Evolutionary conservation across 2,329 filamentous ascomycete genomes (phyloP), one percentile per base, ranked within the genome.

Genomic region (Colletotrichum cereale): DNA sequence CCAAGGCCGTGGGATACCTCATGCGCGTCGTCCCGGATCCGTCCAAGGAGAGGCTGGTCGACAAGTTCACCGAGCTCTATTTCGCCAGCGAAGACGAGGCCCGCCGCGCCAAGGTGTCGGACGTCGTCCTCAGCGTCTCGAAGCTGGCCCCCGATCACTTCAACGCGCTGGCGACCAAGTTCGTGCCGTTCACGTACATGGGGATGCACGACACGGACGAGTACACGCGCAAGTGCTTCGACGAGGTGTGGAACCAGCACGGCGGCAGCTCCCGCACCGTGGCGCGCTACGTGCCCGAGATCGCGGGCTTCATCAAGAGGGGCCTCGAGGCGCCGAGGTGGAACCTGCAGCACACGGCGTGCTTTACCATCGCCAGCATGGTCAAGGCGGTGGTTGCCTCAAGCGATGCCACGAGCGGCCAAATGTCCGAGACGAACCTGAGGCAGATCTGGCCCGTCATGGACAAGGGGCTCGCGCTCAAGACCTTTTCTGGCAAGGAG

Each of bases 401-500:
- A 26, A 86, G 88, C 62, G 86, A 88, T 14, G 82, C 84, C 62
- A 84, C 86, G 6, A 89, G 69, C 5, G 89, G 69, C 11, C 86
- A 89, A 53, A 89, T 94, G 64, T 89, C 88, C 72, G 85, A 87
- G 24, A 78, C 85, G 3, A 89, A 91, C 50, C 85, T 93, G 24
- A 84, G 86, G 74, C 83, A 84, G 21, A 84, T 98, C 29, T 99
- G 96, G 96, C 93, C 93, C 0, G 88, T 92, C 2, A 86, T 97
- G 58, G 94, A 98, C 74, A 94, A 92, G 77, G 90, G 93, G 1
- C 83, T 98, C 50, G 89, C 90, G 2, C 90, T 97, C 16, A 98
- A 98, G 86, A 97, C 95, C 0, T 99, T 97, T 86, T 88, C 92
- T 0, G 94, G 94, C 29, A 99, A 99, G 79, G 95, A 98, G 81